Percentiles rank a stretch among this genome's conserved stretches.
Evolutionary conservation across 2,329 filamentous ascomycete species (phyloP).

Genomic region (Botrytis cinerea): DNA sequence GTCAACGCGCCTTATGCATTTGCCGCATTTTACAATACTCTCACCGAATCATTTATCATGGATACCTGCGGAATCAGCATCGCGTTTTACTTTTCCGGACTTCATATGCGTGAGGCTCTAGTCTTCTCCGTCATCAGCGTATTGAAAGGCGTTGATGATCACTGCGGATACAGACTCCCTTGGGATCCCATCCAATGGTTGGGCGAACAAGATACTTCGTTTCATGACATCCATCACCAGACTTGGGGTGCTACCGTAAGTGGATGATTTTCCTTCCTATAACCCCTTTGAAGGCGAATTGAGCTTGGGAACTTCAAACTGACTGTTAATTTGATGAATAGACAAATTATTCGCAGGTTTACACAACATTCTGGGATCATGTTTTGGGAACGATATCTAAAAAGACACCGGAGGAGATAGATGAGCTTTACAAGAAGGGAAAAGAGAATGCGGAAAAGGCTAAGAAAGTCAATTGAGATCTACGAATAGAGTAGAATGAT

Average conservation of each 20-base stretch:
- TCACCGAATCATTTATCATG: slow-evolving; percentile 84
- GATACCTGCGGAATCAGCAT: slow-evolving; percentile 86
- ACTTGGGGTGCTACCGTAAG: slow-evolving; percentile 18
- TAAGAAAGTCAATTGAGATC: slow-evolving; percentile 1
- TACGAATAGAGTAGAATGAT: background rate
- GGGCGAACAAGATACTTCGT: slow-evolving; percentile 21
- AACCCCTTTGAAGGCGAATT: no score
- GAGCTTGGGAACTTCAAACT: background rate
- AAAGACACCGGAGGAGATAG: background rate
- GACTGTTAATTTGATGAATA: background rate
- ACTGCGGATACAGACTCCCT: slow-evolving; percentile 88
- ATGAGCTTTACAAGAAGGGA: slow-evolving; percentile 9
- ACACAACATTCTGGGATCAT: slow-evolving; percentile 17
- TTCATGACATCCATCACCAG: slow-evolving; percentile 25
- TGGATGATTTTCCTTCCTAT: background rate
- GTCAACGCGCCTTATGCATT: slow-evolving; percentile 95
- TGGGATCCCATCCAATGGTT: slow-evolving; percentile 65
- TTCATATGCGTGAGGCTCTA: slow-evolving; percentile 80
- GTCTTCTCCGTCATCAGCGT: slow-evolving; percentile 83
- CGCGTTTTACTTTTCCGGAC: slow-evolving; percentile 73
- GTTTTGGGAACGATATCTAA: background rate
- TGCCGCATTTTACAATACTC: slow-evolving; percentile 94
- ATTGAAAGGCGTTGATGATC: slow-evolving; percentile 93
- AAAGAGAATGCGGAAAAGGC: slow-evolving; percentile 1
- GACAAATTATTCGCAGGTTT: slow-evolving; percentile 19